Evolutionary conservation across 768 basidiomycete genomes (phyloP).

Genomic region (Boletus tylopilopsis): DNA sequence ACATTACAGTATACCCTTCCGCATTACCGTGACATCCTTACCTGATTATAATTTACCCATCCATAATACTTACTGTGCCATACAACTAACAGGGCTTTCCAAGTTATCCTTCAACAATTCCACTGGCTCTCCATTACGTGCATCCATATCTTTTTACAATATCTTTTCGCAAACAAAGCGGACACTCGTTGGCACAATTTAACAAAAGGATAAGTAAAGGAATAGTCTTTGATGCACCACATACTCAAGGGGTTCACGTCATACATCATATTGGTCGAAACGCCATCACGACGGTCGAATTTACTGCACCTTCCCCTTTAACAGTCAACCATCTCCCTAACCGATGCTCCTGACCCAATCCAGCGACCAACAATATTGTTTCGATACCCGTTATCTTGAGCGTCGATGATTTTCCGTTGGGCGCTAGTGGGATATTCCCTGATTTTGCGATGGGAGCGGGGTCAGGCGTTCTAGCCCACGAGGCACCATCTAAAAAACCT

Average conservation of each 20-base stretch:
- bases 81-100: too few relatives aligned
- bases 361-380: constrained; percentile 66
- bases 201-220: too few relatives aligned
- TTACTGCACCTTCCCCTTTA: constrained; percentile 66
- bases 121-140: too few relatives aligned
- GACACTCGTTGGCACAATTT: too few relatives aligned
- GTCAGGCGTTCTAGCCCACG: constrained; percentile 32
- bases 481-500: constrained; percentile 39
- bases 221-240: too few relatives aligned
- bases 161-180: too few relatives aligned
- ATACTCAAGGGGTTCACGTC: too few relatives aligned
- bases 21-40: background rate
- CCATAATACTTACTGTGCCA: background rate
- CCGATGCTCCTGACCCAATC: constrained; percentile 83
- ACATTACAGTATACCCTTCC: background rate
- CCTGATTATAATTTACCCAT: background rate
- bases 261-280: constrained; percentile 37
- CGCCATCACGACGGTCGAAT: constrained; percentile 65
- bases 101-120: too few relatives aligned
- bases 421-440: background rate
- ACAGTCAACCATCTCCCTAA: constrained; percentile 85
- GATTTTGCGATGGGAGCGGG: background rate
- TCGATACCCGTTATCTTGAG: constrained; percentile 30
- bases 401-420: constrained; percentile 10
- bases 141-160: too few relatives aligned